Conservation (phyloP, 345 rosid species). For the Murraya paniculata region DNA sequence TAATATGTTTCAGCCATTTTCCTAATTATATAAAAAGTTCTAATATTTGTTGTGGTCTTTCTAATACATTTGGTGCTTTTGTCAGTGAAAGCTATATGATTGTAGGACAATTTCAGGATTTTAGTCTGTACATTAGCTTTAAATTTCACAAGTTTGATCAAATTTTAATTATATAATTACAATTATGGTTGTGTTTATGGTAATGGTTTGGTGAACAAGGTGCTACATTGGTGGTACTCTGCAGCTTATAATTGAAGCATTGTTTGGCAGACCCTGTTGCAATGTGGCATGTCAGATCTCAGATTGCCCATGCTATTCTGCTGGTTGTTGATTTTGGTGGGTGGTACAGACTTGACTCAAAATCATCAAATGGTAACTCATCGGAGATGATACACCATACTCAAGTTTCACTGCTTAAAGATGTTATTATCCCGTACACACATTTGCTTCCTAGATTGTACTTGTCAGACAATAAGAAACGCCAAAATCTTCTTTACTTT, state of each 20-base stretch:
- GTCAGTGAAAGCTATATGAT: background rate
- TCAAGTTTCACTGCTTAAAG: slow-evolving; percentile 92
- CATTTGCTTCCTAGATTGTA: slow-evolving; percentile 73
- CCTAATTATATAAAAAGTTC: background rate
- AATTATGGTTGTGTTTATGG: background rate
- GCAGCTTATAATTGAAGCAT: slow-evolving; percentile 66
- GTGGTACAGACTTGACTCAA: slow-evolving; percentile 82
- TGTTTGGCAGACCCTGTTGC: slow-evolving; percentile 99
- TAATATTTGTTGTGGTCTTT: background rate
- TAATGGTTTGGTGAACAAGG: slow-evolving; percentile 5
- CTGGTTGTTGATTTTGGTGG: slow-evolving; percentile 99
- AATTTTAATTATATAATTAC: background rate
- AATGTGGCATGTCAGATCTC: slow-evolving; percentile 90
- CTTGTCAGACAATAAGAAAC: slow-evolving; percentile 58
- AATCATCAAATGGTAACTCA: slow-evolving; percentile 49
- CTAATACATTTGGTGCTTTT: background rate
- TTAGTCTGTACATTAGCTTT: background rate
- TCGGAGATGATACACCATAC: slow-evolving; percentile 66
- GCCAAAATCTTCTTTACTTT: slow-evolving; percentile 74
- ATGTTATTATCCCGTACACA: slow-evolving; percentile 90
- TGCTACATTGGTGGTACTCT: background rate
- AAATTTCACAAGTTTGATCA: background rate
- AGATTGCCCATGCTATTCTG: slow-evolving; percentile 79
- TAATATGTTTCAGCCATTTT: slow-evolving; percentile 9
- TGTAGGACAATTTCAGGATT: background rate